A percentile compares a stretch with the other conserved stretches of the same genome.
Evolutionary conservation across 1,284 basidiomycete species (phyloP).

Genomic region (Polyporus tsugae): DNA sequence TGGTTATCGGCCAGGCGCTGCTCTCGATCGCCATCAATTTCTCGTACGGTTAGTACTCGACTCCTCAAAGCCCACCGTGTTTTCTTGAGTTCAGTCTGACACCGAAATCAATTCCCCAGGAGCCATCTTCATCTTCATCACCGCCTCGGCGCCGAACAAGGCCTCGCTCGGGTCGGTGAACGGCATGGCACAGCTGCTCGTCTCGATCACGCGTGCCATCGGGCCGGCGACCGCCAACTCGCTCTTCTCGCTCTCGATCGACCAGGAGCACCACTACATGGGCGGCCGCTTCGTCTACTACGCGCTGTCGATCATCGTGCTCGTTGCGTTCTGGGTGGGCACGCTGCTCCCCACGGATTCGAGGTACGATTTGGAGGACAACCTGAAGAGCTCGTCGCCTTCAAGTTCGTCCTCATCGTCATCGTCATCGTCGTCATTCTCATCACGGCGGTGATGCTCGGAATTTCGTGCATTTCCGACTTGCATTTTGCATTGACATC

Average conservation of each 20-base stretch:
- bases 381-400: neutral
- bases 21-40: constrained; percentile 59
- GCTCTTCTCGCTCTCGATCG: constrained; percentile 50
- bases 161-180: constrained; percentile 59
- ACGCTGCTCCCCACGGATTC: constrained; percentile 48
- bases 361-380: neutral
- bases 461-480: neutral
- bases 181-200: constrained; percentile 62
- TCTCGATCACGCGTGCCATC: constrained; percentile 60
- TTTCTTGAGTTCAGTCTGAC: neutral
- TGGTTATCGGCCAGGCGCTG: constrained; percentile 59
- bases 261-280: constrained; percentile 52
- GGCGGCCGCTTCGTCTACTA: constrained; percentile 73
- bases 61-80: neutral
- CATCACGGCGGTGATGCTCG: neutral
- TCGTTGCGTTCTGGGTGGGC: constrained; percentile 42
- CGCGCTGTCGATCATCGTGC: constrained; percentile 53
- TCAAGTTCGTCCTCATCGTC: neutral
- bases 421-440: neutral
- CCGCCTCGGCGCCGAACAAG: constrained; percentile 45
- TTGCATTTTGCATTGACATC: neutral
- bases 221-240: constrained; percentile 55
- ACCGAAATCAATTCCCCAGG: constrained; percentile 45
- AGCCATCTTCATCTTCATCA: constrained; percentile 63
- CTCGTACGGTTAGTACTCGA: constrained; percentile 56